Evolutionary conservation across 2,329 filamentous ascomycete species (phyloP).

Genomic region (Fusarium mundagurra): DNA sequence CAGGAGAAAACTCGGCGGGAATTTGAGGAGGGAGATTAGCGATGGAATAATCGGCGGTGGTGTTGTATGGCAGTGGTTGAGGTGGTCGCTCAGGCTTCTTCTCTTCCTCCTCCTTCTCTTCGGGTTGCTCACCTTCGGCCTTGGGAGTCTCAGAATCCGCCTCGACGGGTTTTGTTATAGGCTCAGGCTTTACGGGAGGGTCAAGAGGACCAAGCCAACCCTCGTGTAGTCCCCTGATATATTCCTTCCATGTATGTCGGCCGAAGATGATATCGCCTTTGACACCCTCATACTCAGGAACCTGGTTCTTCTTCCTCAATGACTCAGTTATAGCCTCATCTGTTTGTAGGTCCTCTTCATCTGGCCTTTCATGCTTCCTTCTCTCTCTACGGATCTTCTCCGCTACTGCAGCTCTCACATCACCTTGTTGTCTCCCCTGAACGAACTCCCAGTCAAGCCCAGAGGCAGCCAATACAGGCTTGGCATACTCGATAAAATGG

Average conservation of each 20-base stretch:
- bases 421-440: constrained; percentile 91
- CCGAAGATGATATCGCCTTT: constrained; percentile 90
- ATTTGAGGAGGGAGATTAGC: constrained; percentile 71
- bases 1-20: constrained; percentile 78
- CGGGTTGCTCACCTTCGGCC: constrained; percentile 44
- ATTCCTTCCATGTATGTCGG: constrained; percentile 96
- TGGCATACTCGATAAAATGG: constrained; percentile 95
- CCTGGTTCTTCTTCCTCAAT: constrained; percentile 71
- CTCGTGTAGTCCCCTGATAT: constrained; percentile 90
- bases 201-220: constrained; percentile 92
- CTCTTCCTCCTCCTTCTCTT: constrained; percentile 57
- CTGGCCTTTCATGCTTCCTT: constrained; percentile 64
- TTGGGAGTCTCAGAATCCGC: constrained; percentile 36
- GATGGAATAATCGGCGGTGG: constrained; percentile 74
- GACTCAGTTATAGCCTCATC: constrained; percentile 67
- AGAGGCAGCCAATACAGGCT: constrained; percentile 88
- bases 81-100: constrained; percentile 66
- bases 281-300: constrained; percentile 76
- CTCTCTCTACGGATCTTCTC: constrained; percentile 83
- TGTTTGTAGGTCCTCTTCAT: constrained; percentile 58
- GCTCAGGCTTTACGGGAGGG: constrained; percentile 57
- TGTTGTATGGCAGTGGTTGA: constrained; percentile 79
- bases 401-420: constrained; percentile 86
- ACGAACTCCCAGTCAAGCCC: constrained; percentile 97
- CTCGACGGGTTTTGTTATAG: constrained; percentile 38